Base-by-base conservation (phyloP, 2,329 filamentous ascomycete species). In the Aspergillus aculeatus region DNA sequence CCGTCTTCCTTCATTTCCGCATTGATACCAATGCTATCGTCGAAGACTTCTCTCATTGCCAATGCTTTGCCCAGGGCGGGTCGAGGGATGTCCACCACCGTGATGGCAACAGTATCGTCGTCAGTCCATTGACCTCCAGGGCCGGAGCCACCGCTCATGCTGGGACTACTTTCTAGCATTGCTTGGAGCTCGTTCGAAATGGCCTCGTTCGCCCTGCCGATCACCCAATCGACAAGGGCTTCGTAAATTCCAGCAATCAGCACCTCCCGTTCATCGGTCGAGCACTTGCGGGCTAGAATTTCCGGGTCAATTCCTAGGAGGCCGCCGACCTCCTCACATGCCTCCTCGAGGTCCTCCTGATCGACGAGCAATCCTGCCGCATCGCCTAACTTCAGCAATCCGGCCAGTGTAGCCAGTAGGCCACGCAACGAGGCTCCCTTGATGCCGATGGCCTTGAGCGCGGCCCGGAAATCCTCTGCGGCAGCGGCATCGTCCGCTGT, bases 1-100 rank as follows among this genome's bases (percentile, higher is more conserved):
- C 95, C 95, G 66, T 99, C 95, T 63, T 94, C 89, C 70, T 94
- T 96, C 93, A 99, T 98, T 79, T 99, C 95, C 0, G 89, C 84
- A 68, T 98, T 98, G 78, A 99, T 97, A 54, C 95, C 95, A 21
- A 89, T 81, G n/a, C 82, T 86, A 68, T 98, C 95, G 66, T 99
- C 94, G 68, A 99, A 99, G 38, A 98, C 86, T 14, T 91, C 91
- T 44, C 92, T 90, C 79, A 99, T 86, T 12, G 91, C 87, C n/a
- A 96, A 78, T 0, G 94, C 95, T 76, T 95, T 97, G 60, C 90
- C 92, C 0, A 99, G 81, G 1, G 85, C 83, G 31, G 91, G 87
- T 63, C 88, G 86, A 0, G 95, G 92, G 9, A 98, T 83, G 66
- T 98, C 95, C 5, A 99, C 80, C 9, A 99, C 83, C 0, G 92